These are phyloP conservation scores for Alternaria novae-zelandiae DNA, from an alignment of 2,329 filamentous ascomycete genomes.

Conservation along the genomic window DNA sequence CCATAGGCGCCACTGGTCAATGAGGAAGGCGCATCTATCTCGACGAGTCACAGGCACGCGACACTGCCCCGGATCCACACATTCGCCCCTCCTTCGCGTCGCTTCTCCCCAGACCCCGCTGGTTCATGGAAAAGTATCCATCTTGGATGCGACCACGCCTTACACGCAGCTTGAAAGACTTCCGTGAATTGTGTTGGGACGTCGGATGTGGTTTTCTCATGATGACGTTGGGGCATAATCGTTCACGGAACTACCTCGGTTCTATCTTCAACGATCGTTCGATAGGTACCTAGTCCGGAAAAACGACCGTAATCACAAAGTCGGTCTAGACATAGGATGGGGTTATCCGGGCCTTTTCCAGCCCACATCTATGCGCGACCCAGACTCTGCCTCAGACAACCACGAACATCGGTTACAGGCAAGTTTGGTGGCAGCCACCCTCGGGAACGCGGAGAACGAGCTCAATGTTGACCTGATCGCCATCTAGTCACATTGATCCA, in stretches of 20 bases:
- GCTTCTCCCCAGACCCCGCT: background rate
- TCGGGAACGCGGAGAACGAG: background rate
- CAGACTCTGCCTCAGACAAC: background rate
- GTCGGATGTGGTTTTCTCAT: background rate
- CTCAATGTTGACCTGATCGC: background rate
- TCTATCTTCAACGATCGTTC: background rate
- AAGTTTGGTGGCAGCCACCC: background rate
- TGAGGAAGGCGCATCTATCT: slow-evolving; percentile 29
- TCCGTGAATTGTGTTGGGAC: background rate
- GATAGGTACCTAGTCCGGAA: background rate
- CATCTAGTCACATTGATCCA: background rate
- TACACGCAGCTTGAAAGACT: background rate
- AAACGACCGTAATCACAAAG: background rate
- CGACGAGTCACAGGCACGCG: slow-evolving; percentile 33
- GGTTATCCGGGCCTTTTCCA: background rate
- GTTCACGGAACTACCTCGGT: background rate
- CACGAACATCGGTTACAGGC: background rate
- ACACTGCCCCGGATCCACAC: slow-evolving; percentile 15
- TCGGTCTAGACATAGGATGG: background rate
- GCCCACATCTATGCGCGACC: background rate
- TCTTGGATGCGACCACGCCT: background rate
- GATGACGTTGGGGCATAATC: background rate
- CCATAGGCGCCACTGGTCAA: slow-evolving; percentile 28
- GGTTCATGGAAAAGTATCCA: background rate
- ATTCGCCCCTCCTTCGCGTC: slow-evolving; percentile 2